phyloP scores from a whole-genome alignment of 2,329 filamentous ascomycete genomes.

The Torrubiella hemipterigena region DNA sequence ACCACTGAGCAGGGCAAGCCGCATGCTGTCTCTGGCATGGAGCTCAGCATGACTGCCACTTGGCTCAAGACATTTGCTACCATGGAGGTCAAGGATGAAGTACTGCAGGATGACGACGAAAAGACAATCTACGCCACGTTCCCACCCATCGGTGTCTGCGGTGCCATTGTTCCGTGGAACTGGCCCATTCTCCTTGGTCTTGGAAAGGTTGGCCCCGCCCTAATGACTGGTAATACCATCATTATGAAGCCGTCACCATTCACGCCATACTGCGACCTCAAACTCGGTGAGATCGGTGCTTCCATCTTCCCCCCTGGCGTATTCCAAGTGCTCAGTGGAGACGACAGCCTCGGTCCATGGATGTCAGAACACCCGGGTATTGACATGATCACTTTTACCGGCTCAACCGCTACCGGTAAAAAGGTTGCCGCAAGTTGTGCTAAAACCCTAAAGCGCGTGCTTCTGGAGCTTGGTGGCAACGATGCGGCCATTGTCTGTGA shows the following conservation, averaged over 20 bases:
- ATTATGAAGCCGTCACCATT: conserved; percentile 42
- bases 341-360: conserved; percentile 44
- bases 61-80: too few relatives aligned
- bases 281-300: conserved; percentile 42
- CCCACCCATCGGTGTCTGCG: too few relatives aligned
- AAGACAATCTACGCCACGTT: too few relatives aligned
- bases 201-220: conserved; percentile 40
- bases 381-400: conserved; percentile 51
- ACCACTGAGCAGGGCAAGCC: too few relatives aligned
- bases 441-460: conserved; percentile 44
- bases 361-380: conserved; percentile 44
- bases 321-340: conserved; percentile 46
- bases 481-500: conserved; percentile 45
- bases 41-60: too few relatives aligned
- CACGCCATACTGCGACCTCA: conserved; percentile 42
- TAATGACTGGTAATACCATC: conserved; percentile 32
- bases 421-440: conserved; percentile 41
- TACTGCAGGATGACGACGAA: too few relatives aligned
- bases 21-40: too few relatives aligned
- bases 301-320: conserved; percentile 47
- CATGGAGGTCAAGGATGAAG: too few relatives aligned
- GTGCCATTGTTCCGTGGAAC: conserved; percentile 41
- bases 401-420: conserved; percentile 46
- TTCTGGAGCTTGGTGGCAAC: conserved; percentile 50
- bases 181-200: conserved; percentile 34